Conservation (phyloP, 2,329 filamentous ascomycete species). For the Talaromyces sp. region DNA sequence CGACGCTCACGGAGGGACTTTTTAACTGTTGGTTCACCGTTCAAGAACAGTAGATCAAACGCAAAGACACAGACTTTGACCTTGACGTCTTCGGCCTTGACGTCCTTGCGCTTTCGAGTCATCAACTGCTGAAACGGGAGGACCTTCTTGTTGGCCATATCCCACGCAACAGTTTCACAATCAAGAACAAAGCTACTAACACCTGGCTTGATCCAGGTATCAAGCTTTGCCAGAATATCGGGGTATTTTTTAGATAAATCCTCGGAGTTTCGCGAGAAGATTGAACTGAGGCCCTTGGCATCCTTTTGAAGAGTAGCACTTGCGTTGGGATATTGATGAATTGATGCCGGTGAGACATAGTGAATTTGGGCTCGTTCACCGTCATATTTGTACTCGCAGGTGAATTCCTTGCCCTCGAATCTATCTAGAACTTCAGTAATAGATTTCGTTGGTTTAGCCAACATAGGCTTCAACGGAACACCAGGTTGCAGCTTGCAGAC, state of each 20-base stretch:
- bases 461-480: conserved; percentile 94
- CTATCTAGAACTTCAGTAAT: conserved; percentile 96
- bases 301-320: conserved; percentile 63
- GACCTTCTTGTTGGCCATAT: conserved; percentile 90
- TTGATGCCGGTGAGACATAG: conserved; percentile 80
- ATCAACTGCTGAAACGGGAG: conserved; percentile 96
- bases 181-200: conserved; percentile 97
- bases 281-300: conserved; percentile 72
- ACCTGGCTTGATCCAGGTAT: conserved; percentile 82
- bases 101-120: conserved; percentile 96
- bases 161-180: conserved; percentile 97
- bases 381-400: conserved; percentile 99
- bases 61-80: conserved; percentile 97
- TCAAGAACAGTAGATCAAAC: conserved; percentile 90
- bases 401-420: conserved; percentile 92
- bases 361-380: conserved; percentile 98
- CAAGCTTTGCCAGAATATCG: conserved; percentile 83
- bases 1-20: conserved; percentile 82
- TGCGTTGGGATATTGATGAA: conserved; percentile 64
- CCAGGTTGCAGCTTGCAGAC: conserved; percentile 90
- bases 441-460: conserved; percentile 96
- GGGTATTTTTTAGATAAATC: conserved; percentile 97
- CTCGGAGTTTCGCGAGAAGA: conserved; percentile 97
- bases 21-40: conserved; percentile 83
- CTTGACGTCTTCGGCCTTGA: conserved; percentile 91